Base-by-base conservation (phyloP, 352 stramenopile genomes). In the Pythium scleroteichum region DNA sequence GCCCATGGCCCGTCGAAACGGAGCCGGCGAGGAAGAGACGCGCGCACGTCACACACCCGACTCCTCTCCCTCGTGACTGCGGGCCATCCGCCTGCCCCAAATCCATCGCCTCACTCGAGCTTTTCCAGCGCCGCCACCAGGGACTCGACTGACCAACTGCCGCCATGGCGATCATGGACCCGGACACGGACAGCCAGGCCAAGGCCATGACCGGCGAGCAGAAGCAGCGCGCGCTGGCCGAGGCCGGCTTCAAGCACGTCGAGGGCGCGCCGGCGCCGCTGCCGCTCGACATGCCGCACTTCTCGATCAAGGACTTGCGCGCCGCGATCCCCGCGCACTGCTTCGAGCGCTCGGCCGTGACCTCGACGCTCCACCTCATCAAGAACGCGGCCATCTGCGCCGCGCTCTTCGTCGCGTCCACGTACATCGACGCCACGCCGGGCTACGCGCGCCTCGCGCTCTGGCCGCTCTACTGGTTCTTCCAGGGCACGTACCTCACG, bases 391-490 rank as follows among this genome's bases (percentile, higher is more conserved):
- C 83, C 46, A 89, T 97, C 55, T 96, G 97, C 32, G 79, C 75
- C 4, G 85, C 74, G 39, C 90, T 99, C 50, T 92, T 88, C 46
- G 98, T 96, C 65, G 72, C 76, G 17, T 94, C 95, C 9, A 82
- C 71, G 6, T 88, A 82, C 49, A 84, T 97, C 56, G 71, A 85
- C 41, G 80, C 72, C 48, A 56, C 74, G n/a, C 60, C 79, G 32
- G 75, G 91, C 7, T 59, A 82, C 33, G 68, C 73, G 40, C 76
- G 63, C 13, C 73, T 71, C 48, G 53, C 85, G 60, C 82, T 94
- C 38, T 99, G 97, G 97, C 82, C 88, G 3, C 61, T 94, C 44
- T 99, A 99, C 79, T 98, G 94, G 77, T 99, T 98, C 76, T 92
- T 97, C 73, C 96, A 99, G 82, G 97, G 97, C 66, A 97, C 85